Conservation (phyloP, 2,329 filamentous ascomycete species). For the Trichoderma oligosporum region DNA sequence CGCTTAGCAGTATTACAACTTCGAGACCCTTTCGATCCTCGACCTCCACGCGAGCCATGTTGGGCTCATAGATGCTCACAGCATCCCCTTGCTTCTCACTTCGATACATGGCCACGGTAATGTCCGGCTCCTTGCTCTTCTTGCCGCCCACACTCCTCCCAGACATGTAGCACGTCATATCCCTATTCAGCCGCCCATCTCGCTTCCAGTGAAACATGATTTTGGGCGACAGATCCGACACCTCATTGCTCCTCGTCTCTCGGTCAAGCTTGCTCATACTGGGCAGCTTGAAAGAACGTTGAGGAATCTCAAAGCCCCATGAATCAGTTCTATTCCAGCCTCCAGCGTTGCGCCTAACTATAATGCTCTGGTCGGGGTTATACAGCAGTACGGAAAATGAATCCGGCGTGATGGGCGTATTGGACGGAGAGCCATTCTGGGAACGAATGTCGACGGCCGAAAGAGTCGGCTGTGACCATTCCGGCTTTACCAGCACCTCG, state of each 20-base stretch:
- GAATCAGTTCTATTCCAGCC: conserved; percentile 75
- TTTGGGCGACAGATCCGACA: conserved; percentile 60
- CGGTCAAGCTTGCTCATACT: conserved; percentile 75
- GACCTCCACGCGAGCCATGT: conserved; percentile 82
- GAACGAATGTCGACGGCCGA: conserved; percentile 75
- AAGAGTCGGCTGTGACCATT: conserved; percentile 79
- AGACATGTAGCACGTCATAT: conserved; percentile 83
- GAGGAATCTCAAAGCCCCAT: conserved; percentile 92
- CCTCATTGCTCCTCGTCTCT: conserved; percentile 46
- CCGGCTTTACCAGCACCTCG: conserved; percentile 78
- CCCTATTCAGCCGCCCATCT: conserved; percentile 79
- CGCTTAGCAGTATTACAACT: conserved; percentile 65
- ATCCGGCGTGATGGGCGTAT: conserved; percentile 67
- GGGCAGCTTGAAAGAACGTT: conserved; percentile 76
- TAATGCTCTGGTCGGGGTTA: conserved; percentile 82
- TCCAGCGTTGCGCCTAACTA: conserved; percentile 66
- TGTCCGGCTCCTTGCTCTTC: conserved; percentile 89
- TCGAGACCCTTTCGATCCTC: conserved; percentile 94
- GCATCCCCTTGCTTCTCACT: conserved; percentile 58
- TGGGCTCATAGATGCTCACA: conserved; percentile 89
- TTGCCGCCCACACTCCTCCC: conserved; percentile 73
- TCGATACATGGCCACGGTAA: conserved; percentile 85
- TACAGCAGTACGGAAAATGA: conserved; percentile 85
- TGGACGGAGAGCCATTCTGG: conserved; percentile 57
- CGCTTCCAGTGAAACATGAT: conserved; percentile 85